Conservation (phyloP, 805 yeast species). For the Cyberlindnera euphorbiae region DNA sequence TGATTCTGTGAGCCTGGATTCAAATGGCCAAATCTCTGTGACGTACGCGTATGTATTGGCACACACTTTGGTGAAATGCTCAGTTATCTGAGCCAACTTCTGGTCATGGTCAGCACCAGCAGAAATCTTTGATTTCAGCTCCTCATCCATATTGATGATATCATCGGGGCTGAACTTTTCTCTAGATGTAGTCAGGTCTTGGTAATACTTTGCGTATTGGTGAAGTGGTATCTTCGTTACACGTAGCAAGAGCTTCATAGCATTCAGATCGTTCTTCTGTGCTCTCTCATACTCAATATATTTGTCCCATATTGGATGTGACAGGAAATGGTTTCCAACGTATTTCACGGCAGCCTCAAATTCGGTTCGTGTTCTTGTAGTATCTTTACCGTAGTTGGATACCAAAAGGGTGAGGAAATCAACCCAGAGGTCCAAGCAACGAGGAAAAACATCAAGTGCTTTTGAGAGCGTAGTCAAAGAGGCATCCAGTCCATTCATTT, state of each 20-base stretch:
- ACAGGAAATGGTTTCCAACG: slow-evolving; percentile 68
- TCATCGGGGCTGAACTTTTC: slow-evolving; percentile 11
- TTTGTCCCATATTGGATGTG: slow-evolving; percentile 82
- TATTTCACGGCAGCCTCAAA: slow-evolving; percentile 44
- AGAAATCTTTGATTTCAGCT: slow-evolving; percentile 20
- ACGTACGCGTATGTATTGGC: slow-evolving; percentile 19
- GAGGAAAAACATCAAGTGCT: slow-evolving; percentile 47
- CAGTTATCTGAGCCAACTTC: slow-evolving; percentile 18
- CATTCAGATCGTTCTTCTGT: slow-evolving; percentile 32
- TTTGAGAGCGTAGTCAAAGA: slow-evolving; percentile 41
- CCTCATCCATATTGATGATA: slow-evolving; percentile 13
- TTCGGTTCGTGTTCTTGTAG: slow-evolving; percentile 32
- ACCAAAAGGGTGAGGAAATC: slow-evolving; percentile 56
- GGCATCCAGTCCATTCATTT: slow-evolving; percentile 47
- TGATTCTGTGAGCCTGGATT: slow-evolving; percentile 53
- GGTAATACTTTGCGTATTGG: slow-evolving; percentile 78
- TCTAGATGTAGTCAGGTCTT: slow-evolving; percentile 36
- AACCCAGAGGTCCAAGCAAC: slow-evolving; percentile 62
- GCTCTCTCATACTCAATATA: slow-evolving; percentile 58
- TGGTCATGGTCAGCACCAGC: slow-evolving; percentile 13
- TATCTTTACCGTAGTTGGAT: slow-evolving; percentile 34
- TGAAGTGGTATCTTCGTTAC: slow-evolving; percentile 66
- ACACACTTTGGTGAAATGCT: slow-evolving; percentile 15
- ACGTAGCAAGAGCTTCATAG: slow-evolving; percentile 38
- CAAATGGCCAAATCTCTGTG: slow-evolving; percentile 60